Evolutionary conservation across 1,284 basidiomycete species (phyloP).

Genomic region (Apiotrichum brassicae): DNA sequence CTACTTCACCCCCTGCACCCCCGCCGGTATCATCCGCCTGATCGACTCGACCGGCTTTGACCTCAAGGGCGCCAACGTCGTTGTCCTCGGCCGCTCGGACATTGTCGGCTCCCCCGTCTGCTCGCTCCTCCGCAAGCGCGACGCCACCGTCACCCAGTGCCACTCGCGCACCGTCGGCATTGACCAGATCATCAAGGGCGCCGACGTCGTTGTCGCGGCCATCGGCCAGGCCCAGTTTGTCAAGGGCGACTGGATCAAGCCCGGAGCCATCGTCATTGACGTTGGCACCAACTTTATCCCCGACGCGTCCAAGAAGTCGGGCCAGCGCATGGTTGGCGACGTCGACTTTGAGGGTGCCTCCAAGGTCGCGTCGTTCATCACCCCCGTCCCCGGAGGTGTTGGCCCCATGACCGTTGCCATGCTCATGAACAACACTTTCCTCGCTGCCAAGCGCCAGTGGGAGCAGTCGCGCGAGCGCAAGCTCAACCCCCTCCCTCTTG

Average conservation of each 20-base stretch:
- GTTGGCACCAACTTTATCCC: conserved; percentile 97
- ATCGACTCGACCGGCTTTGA: conserved; percentile 75
- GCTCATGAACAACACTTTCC: conserved; percentile 92
- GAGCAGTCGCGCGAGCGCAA: conserved; percentile 57
- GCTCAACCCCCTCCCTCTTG: conserved; percentile 71
- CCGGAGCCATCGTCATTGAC: conserved; percentile 87
- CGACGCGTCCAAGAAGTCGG: conserved; percentile 86
- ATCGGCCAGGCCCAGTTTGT: conserved; percentile 89
- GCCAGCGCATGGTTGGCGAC: conserved; percentile 93
- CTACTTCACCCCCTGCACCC: conserved; percentile 92
- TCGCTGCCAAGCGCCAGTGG: conserved; percentile 75
- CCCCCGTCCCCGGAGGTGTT: conserved; percentile 96
- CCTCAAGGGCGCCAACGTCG: conserved; percentile 71
- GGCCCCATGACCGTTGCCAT: conserved; percentile 99
- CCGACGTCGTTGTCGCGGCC: conserved; percentile 89
- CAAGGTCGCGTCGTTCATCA: conserved; percentile 78
- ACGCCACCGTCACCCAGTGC: conserved; percentile 97
- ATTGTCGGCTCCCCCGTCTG: conserved; percentile 96
- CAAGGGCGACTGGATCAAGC: conserved; percentile 92
- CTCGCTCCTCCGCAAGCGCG: conserved; percentile 77
- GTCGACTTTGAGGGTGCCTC: conserved; percentile 78
- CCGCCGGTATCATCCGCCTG: conserved; percentile 83
- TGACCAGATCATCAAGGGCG: conserved; percentile 68
- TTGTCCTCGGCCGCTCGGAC: conserved; percentile 94
- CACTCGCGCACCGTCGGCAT: conserved; percentile 85